phyloP scores from a whole-genome alignment of 2,329 filamentous ascomycete species.

The Fusarium papillatum region DNA sequence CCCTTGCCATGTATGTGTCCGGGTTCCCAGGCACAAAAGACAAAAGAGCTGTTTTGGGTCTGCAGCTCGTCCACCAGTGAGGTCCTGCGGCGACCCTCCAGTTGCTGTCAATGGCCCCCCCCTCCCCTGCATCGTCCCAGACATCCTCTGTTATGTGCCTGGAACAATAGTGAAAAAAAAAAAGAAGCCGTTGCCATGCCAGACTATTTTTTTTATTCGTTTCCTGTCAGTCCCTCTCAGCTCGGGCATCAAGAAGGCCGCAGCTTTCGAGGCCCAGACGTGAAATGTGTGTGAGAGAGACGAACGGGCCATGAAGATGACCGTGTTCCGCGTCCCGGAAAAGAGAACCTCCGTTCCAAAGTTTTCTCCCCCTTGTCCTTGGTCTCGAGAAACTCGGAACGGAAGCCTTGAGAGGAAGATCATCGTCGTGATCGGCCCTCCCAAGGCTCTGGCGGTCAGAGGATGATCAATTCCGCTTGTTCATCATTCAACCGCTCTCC shows the following conservation, averaged over 20 bases:
- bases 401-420: conserved; percentile 8
- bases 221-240: conserved; percentile 10
- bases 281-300: conserved; percentile 9
- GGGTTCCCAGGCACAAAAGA: conserved; percentile 25
- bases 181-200: conserved; percentile 9
- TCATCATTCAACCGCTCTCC: background rate
- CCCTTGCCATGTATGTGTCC: too few relatives aligned
- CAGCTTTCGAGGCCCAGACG: conserved; percentile 12
- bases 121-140: conserved; percentile 31
- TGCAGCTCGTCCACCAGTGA: conserved; percentile 29
- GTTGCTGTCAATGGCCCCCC: conserved; percentile 4
- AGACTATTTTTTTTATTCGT: background rate
- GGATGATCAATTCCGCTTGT: conserved; percentile 31
- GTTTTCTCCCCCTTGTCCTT: conserved; percentile 9
- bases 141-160: conserved; percentile 20
- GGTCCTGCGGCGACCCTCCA: conserved; percentile 20
- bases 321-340: conserved; percentile 25
- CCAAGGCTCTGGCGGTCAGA: conserved; percentile 27
- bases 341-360: conserved; percentile 12
- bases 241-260: conserved; percentile 32
- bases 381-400: background rate
- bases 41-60: conserved; percentile 26
- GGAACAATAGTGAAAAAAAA: conserved; percentile 4
- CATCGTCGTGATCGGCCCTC: conserved; percentile 31
- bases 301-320: conserved; percentile 20